Evolutionary conservation across 116 monocot species (phyloP), one percentile per base, ranked within the genome.

Genomic region (Dioscorea cayenensis): DNA sequence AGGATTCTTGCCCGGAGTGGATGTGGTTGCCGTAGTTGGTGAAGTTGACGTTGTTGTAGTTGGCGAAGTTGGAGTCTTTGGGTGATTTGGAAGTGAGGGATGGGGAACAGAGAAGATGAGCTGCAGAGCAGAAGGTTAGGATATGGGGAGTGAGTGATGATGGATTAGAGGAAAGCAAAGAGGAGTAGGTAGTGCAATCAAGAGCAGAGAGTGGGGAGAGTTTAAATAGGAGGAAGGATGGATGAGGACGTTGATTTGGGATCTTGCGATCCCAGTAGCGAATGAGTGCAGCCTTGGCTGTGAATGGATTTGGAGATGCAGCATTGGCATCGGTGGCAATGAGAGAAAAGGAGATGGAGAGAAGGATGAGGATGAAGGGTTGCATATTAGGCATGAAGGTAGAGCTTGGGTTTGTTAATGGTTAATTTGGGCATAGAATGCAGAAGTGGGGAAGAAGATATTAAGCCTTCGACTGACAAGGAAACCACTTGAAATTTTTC

Each of bases 41-140:
- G 90, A 90, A 86, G 76, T 90, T 84, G 64, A 66, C 64, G 72
- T 71, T 67, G 18, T 23, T 1, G 65, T 90, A 90, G 52, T 13
- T 4, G 59, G 65, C 27, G 75, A 90, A 90, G 63, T 59, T 20
- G 19, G 76, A 70, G 37, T 65, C 62, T 35, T 48, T 59, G 37
- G 65, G 74, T 28, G 14, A 36, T 14, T 28, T 63, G 55, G 32
- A 63, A 38, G 25, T 0, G 9, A 51, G 5, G 0, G 21, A 17
- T 5, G 74, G 32, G 58, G 64, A 43, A 64, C 78, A 76, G 74
- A 77, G 48, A 60, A 79, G 72, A 36, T 62, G 49, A 36, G 65
- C 72, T 9, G 69, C 48, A 71, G 77, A 58, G 81, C 77, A 82
- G 82, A 82, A 73, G 55, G 43, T 25, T 27, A 19, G 32, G 37